Evolutionary conservation across 2,329 filamentous ascomycete species (phyloP), one percentile per base, ranked within the genome.

Genomic region (Beauveria sp.): DNA sequence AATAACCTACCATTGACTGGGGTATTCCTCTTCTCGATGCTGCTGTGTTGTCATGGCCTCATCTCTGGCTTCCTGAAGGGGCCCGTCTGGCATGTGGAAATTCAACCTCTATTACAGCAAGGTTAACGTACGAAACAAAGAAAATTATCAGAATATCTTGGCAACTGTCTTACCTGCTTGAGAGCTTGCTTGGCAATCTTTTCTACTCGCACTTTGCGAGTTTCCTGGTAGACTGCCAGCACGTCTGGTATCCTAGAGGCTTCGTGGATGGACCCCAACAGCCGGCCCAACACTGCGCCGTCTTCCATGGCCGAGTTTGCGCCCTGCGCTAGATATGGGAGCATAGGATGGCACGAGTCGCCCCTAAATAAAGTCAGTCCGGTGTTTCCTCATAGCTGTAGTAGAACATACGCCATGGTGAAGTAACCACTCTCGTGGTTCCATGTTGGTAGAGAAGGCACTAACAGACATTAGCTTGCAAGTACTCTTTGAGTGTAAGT

Each of bases 241-340:
- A 74, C 78, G n/a, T 75, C 72, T 0, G 77, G 76, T 1, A 86
- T 62, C 30, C 81, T 75, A 0, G 78, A 73, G 52, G 75, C 78
- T 0, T 70, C 71, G 40, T 74, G 71, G 10, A 87, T 73, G 3
- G 79, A 75, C 0, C 80, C 79, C 0, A 90, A 72, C 1, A 89
- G 67, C 1, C 78, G 75, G 0, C 86, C 87, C 0, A 90, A 72
- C 0, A 87, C 85, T 0, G 86, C 85, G 0, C 86, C 87, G 58
- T 90, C 87, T 68, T 90, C 87, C 1, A 90, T 76, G 0, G 83
- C 82, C 0, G 81, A 86, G 67, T 88, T 88, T 16, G 87, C 87
- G 0, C 87, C 86, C 70, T 86, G 87, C 0, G 83, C 86, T 30
- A 85, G 75, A 65, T 84, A 83, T 3, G 84, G 84, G 2, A 87